phyloP scores from a whole-genome alignment of 495 filamentous ascomycete genomes.

The Thermothielavioides terrestris region DNA sequence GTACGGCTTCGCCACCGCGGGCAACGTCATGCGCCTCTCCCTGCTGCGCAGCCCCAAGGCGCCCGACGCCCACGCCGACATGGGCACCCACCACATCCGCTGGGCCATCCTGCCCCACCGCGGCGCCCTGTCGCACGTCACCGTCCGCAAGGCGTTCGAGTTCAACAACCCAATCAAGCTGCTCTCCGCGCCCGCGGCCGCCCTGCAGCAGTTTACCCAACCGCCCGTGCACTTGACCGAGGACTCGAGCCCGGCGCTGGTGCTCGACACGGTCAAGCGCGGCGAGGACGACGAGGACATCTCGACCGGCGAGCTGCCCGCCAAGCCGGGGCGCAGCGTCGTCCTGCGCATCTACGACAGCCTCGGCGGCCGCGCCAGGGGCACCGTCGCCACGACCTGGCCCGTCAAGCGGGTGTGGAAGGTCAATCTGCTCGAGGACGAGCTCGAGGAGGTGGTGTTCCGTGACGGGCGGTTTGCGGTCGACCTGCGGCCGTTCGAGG shows the following conservation, averaged over 20 bases:
- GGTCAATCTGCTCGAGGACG: constrained; percentile 72
- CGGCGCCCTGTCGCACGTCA: constrained; percentile 59
- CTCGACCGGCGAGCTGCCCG: constrained; percentile 57
- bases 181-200: constrained; percentile 26
- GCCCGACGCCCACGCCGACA: constrained; percentile 91
- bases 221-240: constrained; percentile 49
- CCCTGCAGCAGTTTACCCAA: constrained; percentile 14
- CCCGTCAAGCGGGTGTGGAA: constrained; percentile 68
- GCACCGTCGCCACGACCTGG: constrained; percentile 54
- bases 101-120: constrained; percentile 87
- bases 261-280: constrained; percentile 81
- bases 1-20: constrained; percentile 88
- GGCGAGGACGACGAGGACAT: constrained; percentile 95
- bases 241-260: constrained; percentile 45
- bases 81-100: constrained; percentile 81
- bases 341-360: constrained; percentile 83
- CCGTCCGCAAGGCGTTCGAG: constrained; percentile 73
- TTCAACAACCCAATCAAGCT: constrained; percentile 78
- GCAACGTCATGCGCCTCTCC: constrained; percentile 86
- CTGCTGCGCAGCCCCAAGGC: constrained; percentile 90
- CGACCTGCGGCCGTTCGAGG: constrained; percentile 77
- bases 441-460: constrained; percentile 48
- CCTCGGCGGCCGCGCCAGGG: constrained; percentile 72
- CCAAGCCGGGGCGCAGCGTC: constrained; percentile 63
- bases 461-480: constrained; percentile 50